phyloP scores from a whole-genome alignment of 768 basidiomycete genomes.

The Fibroporia radiculosa region DNA sequence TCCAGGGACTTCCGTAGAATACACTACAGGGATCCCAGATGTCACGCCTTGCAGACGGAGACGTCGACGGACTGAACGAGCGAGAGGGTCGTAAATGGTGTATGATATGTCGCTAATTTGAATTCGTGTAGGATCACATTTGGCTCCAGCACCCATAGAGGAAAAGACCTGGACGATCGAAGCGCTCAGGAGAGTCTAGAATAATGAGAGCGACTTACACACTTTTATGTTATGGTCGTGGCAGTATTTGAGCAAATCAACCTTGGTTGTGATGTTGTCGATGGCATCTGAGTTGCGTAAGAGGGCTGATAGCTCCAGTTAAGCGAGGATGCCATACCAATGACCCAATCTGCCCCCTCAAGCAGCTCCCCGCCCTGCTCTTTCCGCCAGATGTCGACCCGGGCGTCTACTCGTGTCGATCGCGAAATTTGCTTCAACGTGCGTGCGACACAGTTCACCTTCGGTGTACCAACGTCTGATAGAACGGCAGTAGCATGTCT shows the following conservation, averaged over 20 bases:
- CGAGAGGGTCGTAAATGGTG: constrained; percentile 92
- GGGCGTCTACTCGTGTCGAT: constrained; percentile 83
- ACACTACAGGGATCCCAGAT: constrained; percentile 80
- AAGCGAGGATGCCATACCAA: constrained; percentile 39
- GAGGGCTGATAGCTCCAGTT: not conserved
- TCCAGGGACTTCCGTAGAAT: constrained; percentile 89
- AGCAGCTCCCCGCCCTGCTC: constrained; percentile 69
- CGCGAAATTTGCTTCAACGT: constrained; percentile 64
- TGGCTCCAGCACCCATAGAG: constrained; percentile 95
- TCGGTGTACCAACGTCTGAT: constrained; percentile 90
- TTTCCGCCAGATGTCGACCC: constrained; percentile 81
- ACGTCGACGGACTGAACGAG: constrained; percentile 79
- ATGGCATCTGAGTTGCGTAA: constrained; percentile 63
- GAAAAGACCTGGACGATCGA: constrained; percentile 67
- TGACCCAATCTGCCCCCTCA: constrained; percentile 88
- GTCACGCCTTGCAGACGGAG: constrained; percentile 55
- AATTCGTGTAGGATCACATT: constrained; percentile 88
- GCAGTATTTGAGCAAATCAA: constrained; percentile 88
- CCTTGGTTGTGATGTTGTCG: constrained; percentile 95
- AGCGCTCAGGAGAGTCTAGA: not conserved
- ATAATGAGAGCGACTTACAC: constrained; percentile 6
- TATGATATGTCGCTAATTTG: constrained; percentile 93
- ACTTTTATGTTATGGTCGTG: constrained; percentile 75
- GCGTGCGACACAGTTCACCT: constrained; percentile 72
- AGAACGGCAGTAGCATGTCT: constrained; percentile 86